Evolutionary conservation across 1,139 yeast genomes (phyloP).

Genomic region (Yamadazyma friedrichii): DNA sequence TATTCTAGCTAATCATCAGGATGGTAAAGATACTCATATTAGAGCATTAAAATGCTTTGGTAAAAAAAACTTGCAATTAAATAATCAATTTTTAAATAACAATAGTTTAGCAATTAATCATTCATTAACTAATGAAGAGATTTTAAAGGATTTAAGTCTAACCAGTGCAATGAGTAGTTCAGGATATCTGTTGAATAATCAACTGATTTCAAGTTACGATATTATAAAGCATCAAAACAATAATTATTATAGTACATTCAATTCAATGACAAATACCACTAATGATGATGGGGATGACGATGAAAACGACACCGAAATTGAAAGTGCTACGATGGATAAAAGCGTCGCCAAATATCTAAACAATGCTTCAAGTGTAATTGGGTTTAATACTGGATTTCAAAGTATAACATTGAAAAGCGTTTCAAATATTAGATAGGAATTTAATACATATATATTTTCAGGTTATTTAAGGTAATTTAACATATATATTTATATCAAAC

Average conservation of each 20-base stretch:
- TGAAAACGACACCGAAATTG: conserved; percentile 12
- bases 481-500: too few relatives aligned
- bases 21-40: conserved; percentile 93
- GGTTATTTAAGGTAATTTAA: too few relatives aligned
- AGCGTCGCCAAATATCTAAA: conserved; percentile 28
- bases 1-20: conserved; percentile 85
- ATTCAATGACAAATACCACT: conserved; percentile 6
- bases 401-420: conserved; percentile 37
- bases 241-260: background rate
- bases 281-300: conserved; percentile 8
- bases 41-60: conserved; percentile 59
- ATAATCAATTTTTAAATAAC: conserved; percentile 5
- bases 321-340: conserved; percentile 13
- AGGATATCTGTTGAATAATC: conserved; percentile 30
- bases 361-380: conserved; percentile 41
- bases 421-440: conserved; percentile 15
- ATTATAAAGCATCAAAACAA: conserved; percentile 2
- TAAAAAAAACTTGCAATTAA: conserved; percentile 23
- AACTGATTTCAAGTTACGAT: conserved; percentile 10
- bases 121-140: conserved; percentile 20
- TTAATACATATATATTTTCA: background rate
- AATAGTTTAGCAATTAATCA: conserved; percentile 3
- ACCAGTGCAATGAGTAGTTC: conserved; percentile 27
- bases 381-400: conserved; percentile 45
- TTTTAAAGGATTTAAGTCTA: conserved; percentile 29